phyloP scores from a whole-genome alignment of 768 basidiomycete species.

The Pisolithus microcarpus region DNA sequence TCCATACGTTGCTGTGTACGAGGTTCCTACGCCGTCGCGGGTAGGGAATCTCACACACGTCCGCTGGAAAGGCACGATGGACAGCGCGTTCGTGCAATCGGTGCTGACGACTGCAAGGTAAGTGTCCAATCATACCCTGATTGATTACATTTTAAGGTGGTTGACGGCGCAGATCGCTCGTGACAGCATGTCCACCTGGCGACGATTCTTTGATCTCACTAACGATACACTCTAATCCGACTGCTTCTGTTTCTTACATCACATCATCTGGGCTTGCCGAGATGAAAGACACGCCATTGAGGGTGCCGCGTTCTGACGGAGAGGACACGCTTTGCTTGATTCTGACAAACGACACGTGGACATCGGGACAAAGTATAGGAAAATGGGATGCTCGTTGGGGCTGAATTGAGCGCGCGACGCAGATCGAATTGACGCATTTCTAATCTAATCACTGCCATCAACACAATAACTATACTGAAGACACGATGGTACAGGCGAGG shows the following conservation, averaged over 20 bases:
- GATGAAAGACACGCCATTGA: constrained; percentile 26
- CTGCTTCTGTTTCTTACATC: constrained; percentile 45
- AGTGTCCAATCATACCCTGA: constrained; percentile 2
- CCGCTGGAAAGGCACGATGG: constrained; percentile 55
- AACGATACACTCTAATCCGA: constrained; percentile 34
- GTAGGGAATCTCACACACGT: constrained; percentile 46
- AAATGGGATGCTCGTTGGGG: constrained; percentile 38
- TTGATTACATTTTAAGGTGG: constrained; percentile 3
- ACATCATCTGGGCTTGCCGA: constrained; percentile 20
- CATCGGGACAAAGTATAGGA: constrained; percentile 38
- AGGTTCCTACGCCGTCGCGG: constrained; percentile 38
- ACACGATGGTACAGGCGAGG: constrained; percentile 29
- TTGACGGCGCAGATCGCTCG: neutral
- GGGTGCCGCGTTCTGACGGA: constrained; percentile 41
- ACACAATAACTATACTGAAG: constrained; percentile 26
- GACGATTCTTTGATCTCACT: constrained; percentile 12
- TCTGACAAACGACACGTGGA: constrained; percentile 33
- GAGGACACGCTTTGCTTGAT: constrained; percentile 50
- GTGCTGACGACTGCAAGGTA: constrained; percentile 41
- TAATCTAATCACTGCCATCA: constrained; percentile 27
- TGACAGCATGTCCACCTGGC: constrained; percentile 3
- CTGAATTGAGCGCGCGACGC: constrained; percentile 34
- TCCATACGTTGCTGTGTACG: constrained; percentile 63
- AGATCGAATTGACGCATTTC: constrained; percentile 24
- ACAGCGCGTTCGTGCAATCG: constrained; percentile 44